phyloP scores from a whole-genome alignment of 257 asterid species.

The Solanum acaule region DNA sequence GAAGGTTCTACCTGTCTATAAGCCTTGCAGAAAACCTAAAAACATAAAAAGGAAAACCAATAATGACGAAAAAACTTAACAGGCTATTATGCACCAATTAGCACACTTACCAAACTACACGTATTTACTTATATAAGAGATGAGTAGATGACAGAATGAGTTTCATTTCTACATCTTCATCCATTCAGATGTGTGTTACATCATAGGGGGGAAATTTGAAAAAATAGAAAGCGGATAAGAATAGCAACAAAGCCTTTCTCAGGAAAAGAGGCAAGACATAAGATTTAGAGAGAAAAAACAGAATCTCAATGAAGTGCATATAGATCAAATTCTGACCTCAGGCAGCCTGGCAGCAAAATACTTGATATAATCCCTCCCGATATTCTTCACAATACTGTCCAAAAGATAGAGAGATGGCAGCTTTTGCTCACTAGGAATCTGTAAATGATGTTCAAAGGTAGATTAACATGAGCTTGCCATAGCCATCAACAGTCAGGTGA shows the following conservation, averaged over 20 bases:
- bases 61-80: background rate
- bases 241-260: background rate
- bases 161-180: background rate
- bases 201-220: background rate
- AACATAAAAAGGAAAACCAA: background rate
- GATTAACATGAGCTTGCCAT: conserved; percentile 5
- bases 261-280: background rate
- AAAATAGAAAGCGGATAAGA: background rate
- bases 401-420: conserved; percentile 88
- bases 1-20: conserved; percentile 76
- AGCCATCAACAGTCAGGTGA: background rate
- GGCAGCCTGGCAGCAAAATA: conserved; percentile 63
- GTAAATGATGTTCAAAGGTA: conserved; percentile 30
- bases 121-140: background rate
- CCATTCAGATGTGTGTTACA: background rate
- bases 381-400: conserved; percentile 97
- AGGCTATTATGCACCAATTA: background rate
- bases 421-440: conserved; percentile 89
- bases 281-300: background rate
- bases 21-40: conserved; percentile 78
- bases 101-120: background rate
- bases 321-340: conserved; percentile 48
- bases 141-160: background rate
- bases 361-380: conserved; percentile 89
- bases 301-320: background rate